These are phyloP conservation scores for Vararia minispora DNA, from an alignment of 768 basidiomycete genomes.

Conservation along the genomic window DNA sequence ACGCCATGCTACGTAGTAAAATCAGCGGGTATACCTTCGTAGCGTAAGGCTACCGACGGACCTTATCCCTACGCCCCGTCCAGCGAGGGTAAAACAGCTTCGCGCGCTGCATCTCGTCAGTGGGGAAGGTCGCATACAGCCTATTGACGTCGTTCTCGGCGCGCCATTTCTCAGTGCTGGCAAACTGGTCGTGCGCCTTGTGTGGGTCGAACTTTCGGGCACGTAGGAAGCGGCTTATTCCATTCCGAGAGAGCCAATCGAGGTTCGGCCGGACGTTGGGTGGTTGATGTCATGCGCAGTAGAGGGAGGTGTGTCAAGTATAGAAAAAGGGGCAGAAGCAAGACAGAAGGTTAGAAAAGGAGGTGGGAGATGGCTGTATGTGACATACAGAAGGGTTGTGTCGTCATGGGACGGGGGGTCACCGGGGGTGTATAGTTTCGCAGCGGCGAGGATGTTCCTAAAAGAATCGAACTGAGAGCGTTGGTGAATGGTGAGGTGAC, in stretches of 20 bases:
- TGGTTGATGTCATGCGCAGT: not conserved
- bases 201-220: slow-evolving; percentile 56
- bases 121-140: slow-evolving; percentile 49
- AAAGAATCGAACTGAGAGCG: slow-evolving; percentile 38
- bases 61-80: slow-evolving; percentile 74
- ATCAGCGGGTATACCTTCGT: not conserved
- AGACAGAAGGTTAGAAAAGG: not conserved
- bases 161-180: slow-evolving; percentile 59
- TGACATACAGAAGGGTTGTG: slow-evolving; percentile 50
- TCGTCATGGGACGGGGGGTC: slow-evolving; percentile 48
- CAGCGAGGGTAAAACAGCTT: slow-evolving; percentile 68
- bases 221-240: slow-evolving; percentile 65
- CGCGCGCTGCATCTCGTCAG: slow-evolving; percentile 46
- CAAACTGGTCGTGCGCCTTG: slow-evolving; percentile 62
- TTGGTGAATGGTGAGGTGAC: slow-evolving; percentile 41
- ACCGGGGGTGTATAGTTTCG: slow-evolving; percentile 37
- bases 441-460: slow-evolving; percentile 37
- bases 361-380: no score
- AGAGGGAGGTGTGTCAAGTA: not conserved
- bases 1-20: slow-evolving; percentile 38
- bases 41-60: slow-evolving; percentile 15
- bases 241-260: not conserved
- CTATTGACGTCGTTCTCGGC: slow-evolving; percentile 45
- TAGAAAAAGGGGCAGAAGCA: not conserved
- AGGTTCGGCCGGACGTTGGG: not conserved